Evolutionary conservation across 2,329 filamentous ascomycete species (phyloP), one percentile per base, ranked within the genome.

Genomic region (Thielaviopsis ethacetica): DNA sequence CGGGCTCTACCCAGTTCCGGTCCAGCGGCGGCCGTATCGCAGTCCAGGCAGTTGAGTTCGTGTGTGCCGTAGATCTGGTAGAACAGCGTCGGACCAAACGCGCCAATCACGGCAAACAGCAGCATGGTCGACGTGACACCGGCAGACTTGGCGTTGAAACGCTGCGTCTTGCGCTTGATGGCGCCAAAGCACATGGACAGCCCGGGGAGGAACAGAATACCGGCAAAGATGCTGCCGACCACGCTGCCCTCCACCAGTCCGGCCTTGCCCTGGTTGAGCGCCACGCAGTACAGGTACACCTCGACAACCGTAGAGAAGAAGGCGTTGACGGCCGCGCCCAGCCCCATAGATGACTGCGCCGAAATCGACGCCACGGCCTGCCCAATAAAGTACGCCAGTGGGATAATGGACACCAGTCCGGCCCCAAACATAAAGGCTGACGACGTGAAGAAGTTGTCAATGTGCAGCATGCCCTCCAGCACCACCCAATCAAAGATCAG

Each of bases 21-120:
- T 6, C 67, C 63, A 51, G 71, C 69, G 38, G 68, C 69, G 19
- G 64, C 73, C 62, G 82, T 77, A 54, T 79, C 72, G 62, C 79
- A 83, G 59, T 79, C 80, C 60, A 82, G 81, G 67, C 93, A 98
- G 67, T 89, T 93, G 57, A 98, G 80, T 72, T 98, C 90, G 68
- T 98, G 93, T 54, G 90, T 95, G 65, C 93, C 94, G 70, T 97
- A 97, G 63, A 98, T 95, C 68, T 98, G 91, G 72, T 97, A 98
- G 73, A 98, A 98, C 15, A 98, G 74, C 0, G 93, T 98, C 2
- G 93, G 93, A 0, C 91, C 86, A 71, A 98, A 98, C 9, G 91
- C 89, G 62, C 88, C 91, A 65, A 98, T 93, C 47, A 95, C 87
- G 24, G 93, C 91, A 68, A 98, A 98, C 10, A 98, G 77, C 59